Percentiles rank a stretch among this genome's conserved stretches.
Conservation (phyloP, 768 basidiomycete species). For the Botryobasidium botryosum region DNA sequence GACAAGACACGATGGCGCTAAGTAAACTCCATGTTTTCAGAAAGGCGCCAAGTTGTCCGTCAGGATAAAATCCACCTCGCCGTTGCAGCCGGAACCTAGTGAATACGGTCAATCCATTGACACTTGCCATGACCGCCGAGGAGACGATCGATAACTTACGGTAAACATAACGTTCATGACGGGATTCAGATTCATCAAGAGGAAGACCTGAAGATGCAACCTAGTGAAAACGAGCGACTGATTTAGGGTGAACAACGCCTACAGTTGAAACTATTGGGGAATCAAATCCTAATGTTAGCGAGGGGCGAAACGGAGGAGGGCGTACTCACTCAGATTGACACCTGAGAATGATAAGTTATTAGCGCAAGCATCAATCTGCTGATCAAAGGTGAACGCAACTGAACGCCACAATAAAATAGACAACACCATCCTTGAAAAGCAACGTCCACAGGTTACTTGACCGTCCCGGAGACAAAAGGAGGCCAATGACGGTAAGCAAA, state of each 20-base stretch:
- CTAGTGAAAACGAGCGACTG: no score
- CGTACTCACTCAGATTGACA: no score
- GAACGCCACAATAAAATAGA: neutral
- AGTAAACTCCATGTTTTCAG: no score
- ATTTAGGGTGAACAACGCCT: no score
- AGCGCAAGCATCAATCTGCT: neutral
- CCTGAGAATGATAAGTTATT: neutral
- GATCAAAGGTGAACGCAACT: neutral
- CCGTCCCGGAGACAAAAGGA: neutral
- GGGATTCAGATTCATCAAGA: slow-evolving; percentile 7
- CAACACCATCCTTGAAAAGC: slow-evolving; percentile 1
- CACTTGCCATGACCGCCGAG: no score
- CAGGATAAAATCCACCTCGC: no score
- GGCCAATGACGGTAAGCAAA: neutral
- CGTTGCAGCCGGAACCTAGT: neutral
- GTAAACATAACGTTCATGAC: neutral
- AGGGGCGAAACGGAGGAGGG: no score
- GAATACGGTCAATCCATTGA: no score
- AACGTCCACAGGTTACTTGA: neutral
- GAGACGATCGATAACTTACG: no score
- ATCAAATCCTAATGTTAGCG: no score
- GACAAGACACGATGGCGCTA: neutral
- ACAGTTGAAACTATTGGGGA: no score
- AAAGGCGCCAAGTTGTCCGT: no score
- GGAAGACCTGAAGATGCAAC: neutral